These are phyloP conservation scores for Zymoseptoria passerinii DNA, from an alignment of 2,329 filamentous ascomycete genomes.

Conservation along the genomic window DNA sequence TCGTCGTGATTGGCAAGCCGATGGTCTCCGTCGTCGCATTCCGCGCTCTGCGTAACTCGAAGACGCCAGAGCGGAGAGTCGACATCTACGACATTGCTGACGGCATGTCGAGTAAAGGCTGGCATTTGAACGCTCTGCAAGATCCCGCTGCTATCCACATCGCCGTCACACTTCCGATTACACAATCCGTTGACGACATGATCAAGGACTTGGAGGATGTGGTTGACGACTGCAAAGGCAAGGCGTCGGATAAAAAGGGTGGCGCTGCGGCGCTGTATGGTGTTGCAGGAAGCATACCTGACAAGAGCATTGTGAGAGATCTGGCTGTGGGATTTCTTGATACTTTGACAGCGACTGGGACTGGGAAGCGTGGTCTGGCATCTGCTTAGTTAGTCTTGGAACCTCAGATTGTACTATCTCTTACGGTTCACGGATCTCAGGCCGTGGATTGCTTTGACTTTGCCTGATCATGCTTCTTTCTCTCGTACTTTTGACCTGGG, in stretches of 20 bases:
- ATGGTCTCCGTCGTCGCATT: constrained; percentile 89
- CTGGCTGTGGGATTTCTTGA: constrained; percentile 87
- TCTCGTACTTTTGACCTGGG: no score
- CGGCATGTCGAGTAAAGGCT: constrained; percentile 72
- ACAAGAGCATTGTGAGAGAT: constrained; percentile 90
- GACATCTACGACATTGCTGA: constrained; percentile 94
- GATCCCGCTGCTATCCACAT: constrained; percentile 87
- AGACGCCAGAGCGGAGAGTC: constrained; percentile 48
- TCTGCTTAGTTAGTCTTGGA: neutral
- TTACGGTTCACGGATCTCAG: neutral
- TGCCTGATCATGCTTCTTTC: no score
- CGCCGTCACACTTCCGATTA: constrained; percentile 82
- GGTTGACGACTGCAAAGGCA: constrained; percentile 66
- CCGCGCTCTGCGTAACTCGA: constrained; percentile 41
- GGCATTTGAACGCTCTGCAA: constrained; percentile 94
- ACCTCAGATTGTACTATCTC: neutral
- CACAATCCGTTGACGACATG: constrained; percentile 70
- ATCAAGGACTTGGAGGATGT: constrained; percentile 58
- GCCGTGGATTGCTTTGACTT: no score
- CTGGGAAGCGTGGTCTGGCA: neutral
- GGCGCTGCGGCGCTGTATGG: constrained; percentile 87
- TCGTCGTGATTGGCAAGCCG: constrained; percentile 74
- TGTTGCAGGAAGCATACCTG: constrained; percentile 86
- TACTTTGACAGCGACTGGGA: constrained; percentile 44
- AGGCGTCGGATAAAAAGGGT: constrained; percentile 55